Evolutionary conservation across 2,329 filamentous ascomycete genomes (phyloP).

Genomic region (Pyrenophora graminea): DNA sequence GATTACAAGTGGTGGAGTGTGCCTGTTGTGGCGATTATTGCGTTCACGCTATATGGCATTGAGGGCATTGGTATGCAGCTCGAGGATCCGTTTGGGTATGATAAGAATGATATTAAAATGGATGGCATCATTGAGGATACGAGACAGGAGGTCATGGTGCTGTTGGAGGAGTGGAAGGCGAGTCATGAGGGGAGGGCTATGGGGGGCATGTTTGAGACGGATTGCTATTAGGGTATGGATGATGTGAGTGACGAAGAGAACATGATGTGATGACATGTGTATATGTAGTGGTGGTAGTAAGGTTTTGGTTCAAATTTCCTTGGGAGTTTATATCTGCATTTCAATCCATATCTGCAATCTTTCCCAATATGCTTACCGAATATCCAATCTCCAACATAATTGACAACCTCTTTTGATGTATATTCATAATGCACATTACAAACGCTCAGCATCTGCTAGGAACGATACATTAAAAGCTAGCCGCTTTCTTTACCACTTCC

Average conservation of each 20-base stretch:
- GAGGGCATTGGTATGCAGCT: constrained; percentile 67
- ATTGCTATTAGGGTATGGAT: background rate
- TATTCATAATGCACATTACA: too few relatives aligned
- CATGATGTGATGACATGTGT: background rate
- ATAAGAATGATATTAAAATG: constrained; percentile 70
- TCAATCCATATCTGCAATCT: background rate
- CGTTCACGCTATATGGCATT: constrained; percentile 67
- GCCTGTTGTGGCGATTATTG: constrained; percentile 62
- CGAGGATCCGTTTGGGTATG: constrained; percentile 69
- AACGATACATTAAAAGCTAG: too few relatives aligned
- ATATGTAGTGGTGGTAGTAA: too few relatives aligned
- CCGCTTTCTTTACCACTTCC: too few relatives aligned
- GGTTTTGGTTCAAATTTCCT: too few relatives aligned
- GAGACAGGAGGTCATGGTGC: constrained; percentile 60
- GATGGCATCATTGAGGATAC: constrained; percentile 67
- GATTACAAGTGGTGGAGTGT: constrained; percentile 67
- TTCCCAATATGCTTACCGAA: background rate
- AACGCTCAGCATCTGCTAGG: too few relatives aligned
- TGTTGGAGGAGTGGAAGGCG: constrained; percentile 62
- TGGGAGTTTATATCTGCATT: too few relatives aligned
- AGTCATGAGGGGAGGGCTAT: constrained; percentile 35
- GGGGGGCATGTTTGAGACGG: constrained; percentile 43
- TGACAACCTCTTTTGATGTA: too few relatives aligned
- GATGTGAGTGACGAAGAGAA: background rate
- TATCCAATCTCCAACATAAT: too few relatives aligned